Conservation (phyloP, 306 rosid species). For the Vicia sativa region DNA sequence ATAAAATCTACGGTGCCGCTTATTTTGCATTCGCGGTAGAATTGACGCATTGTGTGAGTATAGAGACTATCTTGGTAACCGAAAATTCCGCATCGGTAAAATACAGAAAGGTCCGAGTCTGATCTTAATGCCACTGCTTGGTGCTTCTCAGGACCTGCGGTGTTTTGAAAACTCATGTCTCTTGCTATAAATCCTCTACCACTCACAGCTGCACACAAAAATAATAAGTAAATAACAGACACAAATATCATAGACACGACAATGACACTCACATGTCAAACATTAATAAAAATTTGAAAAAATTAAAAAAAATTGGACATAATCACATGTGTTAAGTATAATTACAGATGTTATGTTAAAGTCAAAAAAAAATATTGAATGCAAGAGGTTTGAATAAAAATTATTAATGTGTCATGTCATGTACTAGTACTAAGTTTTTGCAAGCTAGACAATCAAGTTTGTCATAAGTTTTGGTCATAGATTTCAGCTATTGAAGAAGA, state of each 20-base stretch:
- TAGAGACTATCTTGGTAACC: conserved; percentile 77
- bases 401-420: not conserved
- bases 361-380: not conserved
- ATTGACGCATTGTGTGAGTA: conserved; percentile 50
- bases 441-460: not conserved
- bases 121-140: conserved; percentile 76
- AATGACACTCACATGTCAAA: too few species aligned
- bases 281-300: too few species aligned
- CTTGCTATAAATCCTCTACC: conserved; percentile 81
- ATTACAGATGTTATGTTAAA: not conserved
- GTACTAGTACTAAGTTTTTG: not conserved
- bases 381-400: not conserved
- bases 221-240: not conserved
- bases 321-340: too few species aligned
- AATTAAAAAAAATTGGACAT: too few species aligned
- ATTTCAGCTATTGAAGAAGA: not conserved
- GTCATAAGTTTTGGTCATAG: not conserved
- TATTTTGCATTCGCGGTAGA: conserved; percentile 67
- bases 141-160: conserved; percentile 53
- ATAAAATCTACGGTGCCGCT: conserved; percentile 77
- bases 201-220: conserved; percentile 62
- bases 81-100: conserved; percentile 54
- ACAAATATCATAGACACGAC: too few species aligned
- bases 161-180: conserved; percentile 62
- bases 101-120: conserved; percentile 71